Evolutionary conservation across 345 rosid genomes (phyloP).

Genomic region (Citrus maxima): DNA sequence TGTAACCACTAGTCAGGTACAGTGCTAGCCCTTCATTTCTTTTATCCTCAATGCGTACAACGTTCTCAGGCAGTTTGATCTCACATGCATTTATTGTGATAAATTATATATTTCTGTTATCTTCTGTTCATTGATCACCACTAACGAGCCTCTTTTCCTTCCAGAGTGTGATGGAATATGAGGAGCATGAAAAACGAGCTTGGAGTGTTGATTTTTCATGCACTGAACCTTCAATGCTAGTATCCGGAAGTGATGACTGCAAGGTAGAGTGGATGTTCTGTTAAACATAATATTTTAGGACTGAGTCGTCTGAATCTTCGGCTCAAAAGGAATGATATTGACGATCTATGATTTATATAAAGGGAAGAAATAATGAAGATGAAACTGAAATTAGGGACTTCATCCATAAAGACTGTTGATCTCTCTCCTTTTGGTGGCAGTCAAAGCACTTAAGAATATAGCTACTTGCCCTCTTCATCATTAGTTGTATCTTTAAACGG

Average conservation of each 20-base stretch:
- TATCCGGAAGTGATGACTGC: slow-evolving; percentile 63
- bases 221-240: slow-evolving; percentile 59
- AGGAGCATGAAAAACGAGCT: slow-evolving; percentile 64
- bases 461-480: background rate
- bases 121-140: background rate
- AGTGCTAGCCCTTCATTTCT: background rate
- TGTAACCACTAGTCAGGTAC: slow-evolving; percentile 52
- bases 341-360: background rate
- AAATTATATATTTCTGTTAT: background rate
- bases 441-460: background rate
- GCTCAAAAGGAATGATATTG: background rate
- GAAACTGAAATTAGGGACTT: background rate
- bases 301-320: background rate
- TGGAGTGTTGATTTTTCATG: slow-evolving; percentile 70
- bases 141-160: background rate
- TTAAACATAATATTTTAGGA: background rate
- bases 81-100: background rate
- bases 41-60: background rate
- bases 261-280: slow-evolving; percentile 35
- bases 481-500: background rate
- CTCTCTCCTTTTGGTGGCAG: background rate
- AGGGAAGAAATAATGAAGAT: background rate
- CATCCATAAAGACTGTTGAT: background rate
- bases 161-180: slow-evolving; percentile 62
- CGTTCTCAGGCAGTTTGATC: background rate